Conservation (phyloP, 257 asterid genomes). For the Phtheirospermum japonicum region DNA sequence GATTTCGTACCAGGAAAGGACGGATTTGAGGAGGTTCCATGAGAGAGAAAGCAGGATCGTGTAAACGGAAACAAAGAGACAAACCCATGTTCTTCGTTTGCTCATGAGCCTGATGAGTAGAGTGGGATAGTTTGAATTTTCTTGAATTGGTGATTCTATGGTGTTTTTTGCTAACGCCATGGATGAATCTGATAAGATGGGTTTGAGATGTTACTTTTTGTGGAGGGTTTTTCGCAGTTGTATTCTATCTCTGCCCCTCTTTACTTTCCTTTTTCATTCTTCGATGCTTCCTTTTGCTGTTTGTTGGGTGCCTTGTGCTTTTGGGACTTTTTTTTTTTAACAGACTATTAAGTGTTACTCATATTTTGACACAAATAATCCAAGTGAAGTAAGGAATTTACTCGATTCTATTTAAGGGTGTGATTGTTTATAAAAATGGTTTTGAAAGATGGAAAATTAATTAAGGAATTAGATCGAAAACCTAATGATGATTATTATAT, state of each 20-base stretch:
- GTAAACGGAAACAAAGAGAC: conserved; percentile 66
- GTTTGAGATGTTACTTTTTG: not conserved
- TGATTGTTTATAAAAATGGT: too few relatives aligned
- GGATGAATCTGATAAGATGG: not conserved
- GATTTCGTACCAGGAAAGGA: conserved; percentile 54
- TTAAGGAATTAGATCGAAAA: too few relatives aligned
- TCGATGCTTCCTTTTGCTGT: not conserved
- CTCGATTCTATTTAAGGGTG: too few relatives aligned
- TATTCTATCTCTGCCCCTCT: not conserved
- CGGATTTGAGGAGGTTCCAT: conserved; percentile 73
- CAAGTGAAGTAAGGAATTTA: too few relatives aligned
- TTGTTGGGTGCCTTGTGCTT: not conserved
- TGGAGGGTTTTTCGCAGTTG: not conserved
- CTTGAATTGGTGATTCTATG: not conserved
- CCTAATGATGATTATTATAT: too few relatives aligned
- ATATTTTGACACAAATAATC: too few relatives aligned
- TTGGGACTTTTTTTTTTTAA: not conserved
- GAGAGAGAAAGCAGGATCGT: conserved; percentile 60
- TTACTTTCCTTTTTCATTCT: conserved; percentile 7
- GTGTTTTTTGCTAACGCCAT: not conserved
- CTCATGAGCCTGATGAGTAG: conserved; percentile 53
- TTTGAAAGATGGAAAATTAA: too few relatives aligned
- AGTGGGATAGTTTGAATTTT: conserved; percentile 4
- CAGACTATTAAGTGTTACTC: too few relatives aligned
- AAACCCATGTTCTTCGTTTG: conserved; percentile 81